Evolutionary conservation across 2,329 filamentous ascomycete genomes (phyloP).

Genomic region (Fusarium oxysporum): DNA sequence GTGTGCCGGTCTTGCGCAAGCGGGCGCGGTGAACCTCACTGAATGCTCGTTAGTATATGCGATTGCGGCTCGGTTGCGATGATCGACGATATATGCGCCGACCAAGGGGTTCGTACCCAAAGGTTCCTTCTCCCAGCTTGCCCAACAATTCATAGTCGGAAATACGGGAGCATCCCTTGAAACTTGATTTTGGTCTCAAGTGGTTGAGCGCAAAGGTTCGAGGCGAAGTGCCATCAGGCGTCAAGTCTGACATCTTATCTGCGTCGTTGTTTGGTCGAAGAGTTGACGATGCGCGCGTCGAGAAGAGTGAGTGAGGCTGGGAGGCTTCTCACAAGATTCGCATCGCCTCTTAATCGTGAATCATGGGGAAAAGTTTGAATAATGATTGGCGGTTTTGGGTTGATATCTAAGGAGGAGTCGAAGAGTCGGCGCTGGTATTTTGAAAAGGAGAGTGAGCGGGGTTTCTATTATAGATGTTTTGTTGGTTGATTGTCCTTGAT

Average conservation of each 20-base stretch:
- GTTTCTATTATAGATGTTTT: constrained; percentile 15
- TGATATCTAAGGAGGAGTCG: not conserved
- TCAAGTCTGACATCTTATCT: constrained; percentile 48
- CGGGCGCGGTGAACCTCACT: constrained; percentile 92
- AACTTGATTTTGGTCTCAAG: constrained; percentile 69
- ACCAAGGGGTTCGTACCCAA: constrained; percentile 71
- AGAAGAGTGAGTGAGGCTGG: constrained; percentile 25
- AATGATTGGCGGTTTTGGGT: not conserved
- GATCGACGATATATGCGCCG: constrained; percentile 25
- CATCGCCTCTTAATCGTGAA: constrained; percentile 25
- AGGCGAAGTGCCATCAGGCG: constrained; percentile 61
- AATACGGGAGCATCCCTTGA: constrained; percentile 87
- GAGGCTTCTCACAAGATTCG: constrained; percentile 28
- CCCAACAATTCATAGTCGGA: constrained; percentile 81
- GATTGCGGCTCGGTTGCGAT: not conserved
- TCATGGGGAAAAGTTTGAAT: constrained; percentile 10
- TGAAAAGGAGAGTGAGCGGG: not conserved
- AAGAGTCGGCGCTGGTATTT: not conserved
- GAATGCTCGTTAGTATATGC: constrained; percentile 16
- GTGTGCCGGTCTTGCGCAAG: constrained; percentile 76
- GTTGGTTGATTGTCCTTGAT: constrained; percentile 19
- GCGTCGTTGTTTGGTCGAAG: constrained; percentile 38
- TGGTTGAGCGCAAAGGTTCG: constrained; percentile 68
- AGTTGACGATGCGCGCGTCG: constrained; percentile 40
- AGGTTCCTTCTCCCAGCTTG: constrained; percentile 94